Base-by-base conservation (phyloP, 371 early-diverging fungal genomes). In the Mucor indicus region DNA sequence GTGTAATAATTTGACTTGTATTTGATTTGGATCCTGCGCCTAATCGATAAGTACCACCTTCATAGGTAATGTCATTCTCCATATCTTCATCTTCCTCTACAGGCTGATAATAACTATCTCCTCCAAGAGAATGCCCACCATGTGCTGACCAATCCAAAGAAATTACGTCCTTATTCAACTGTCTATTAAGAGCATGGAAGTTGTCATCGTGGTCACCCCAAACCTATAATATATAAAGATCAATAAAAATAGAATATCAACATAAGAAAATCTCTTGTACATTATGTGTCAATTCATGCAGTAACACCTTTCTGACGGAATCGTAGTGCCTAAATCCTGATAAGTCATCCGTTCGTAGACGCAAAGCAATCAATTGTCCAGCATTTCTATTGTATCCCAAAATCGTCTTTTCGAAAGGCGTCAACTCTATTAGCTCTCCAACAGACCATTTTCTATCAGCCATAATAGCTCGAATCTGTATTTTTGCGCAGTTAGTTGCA, bases 271-370 rank as follows among this genome's bases (percentile, higher is more conserved):
- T n/a, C n/a, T n/a, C n/a, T n/a, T n/a, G n/a, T 38, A 68, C 86
- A 67, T 85, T 92, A 49, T 96, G 96, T 0, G 92, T 80, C 8
- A 96, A 78, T 64, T 96, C 96, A 55, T 96, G 96, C 48, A 94
- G 57, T 23, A 96, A 58, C 13, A 92, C 93, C 44, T 79, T 80
- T 25, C 87, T 74, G 2, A 96, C 66, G 0, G 75, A 67, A 38
- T 74, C 71, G 53, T 90, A 96, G 48, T 84, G 81, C 22, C 95
- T 68, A 56, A 96, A 96, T 3, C 95, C 95, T n/a, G 81, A 81
- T 42, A 93, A 62, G 54, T 86, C 88, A 60, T 92, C 85, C 1
- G 95, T 92, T 25, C 95, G 77, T 37, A 96, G 59, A 27, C 95
- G 72, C n/a, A 94, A 52, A 0, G 95, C 86, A 50, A 96, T 93